phyloP scores from a whole-genome alignment of 139 green algal genomes.

The Desmodesmus armatus region DNA sequence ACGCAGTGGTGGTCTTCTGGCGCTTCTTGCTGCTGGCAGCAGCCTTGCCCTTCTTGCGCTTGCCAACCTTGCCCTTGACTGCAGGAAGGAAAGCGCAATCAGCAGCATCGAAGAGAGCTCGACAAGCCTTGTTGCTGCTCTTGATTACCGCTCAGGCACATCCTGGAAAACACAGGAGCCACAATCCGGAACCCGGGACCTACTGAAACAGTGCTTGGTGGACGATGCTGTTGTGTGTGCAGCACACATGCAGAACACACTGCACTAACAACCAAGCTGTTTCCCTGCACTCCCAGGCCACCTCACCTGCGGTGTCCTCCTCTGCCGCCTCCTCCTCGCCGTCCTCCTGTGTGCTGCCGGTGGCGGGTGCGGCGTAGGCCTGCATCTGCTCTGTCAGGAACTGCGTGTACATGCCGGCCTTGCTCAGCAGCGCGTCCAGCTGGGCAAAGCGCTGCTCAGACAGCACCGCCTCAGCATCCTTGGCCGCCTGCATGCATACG shows the following conservation, averaged over 20 bases:
- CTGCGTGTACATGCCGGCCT: slow-evolving; percentile 85
- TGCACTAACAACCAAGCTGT: too few relatives aligned
- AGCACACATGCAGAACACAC: too few relatives aligned
- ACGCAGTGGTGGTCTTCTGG: slow-evolving; percentile 46
- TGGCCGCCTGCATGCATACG: background rate
- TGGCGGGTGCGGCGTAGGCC: slow-evolving; percentile 30
- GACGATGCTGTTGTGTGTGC: too few relatives aligned
- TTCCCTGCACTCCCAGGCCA: too few relatives aligned
- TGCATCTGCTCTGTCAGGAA: slow-evolving; percentile 90
- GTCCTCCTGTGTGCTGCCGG: slow-evolving; percentile 5
- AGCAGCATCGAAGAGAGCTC: too few relatives aligned
- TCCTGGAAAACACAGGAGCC: too few relatives aligned
- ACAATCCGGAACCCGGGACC: too few relatives aligned
- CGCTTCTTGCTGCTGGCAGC: slow-evolving; percentile 36
- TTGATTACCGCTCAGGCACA: too few relatives aligned
- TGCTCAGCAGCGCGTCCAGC: slow-evolving; percentile 82
- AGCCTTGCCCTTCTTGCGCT: slow-evolving; percentile 31
- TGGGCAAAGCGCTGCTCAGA: slow-evolving; percentile 66
- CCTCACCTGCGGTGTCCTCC: slow-evolving; percentile 9
- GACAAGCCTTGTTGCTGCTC: too few relatives aligned
- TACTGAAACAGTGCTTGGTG: too few relatives aligned
- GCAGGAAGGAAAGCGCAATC: too few relatives aligned
- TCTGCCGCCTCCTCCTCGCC: slow-evolving; percentile 7
- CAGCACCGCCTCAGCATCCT: slow-evolving; percentile 56
- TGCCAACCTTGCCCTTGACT: slow-evolving; percentile 35